Percentiles rank a stretch among this genome's conserved stretches.
phyloP scores from a whole-genome alignment of 108 stramenopile genomes.

The Thalassiosira profunda region DNA sequence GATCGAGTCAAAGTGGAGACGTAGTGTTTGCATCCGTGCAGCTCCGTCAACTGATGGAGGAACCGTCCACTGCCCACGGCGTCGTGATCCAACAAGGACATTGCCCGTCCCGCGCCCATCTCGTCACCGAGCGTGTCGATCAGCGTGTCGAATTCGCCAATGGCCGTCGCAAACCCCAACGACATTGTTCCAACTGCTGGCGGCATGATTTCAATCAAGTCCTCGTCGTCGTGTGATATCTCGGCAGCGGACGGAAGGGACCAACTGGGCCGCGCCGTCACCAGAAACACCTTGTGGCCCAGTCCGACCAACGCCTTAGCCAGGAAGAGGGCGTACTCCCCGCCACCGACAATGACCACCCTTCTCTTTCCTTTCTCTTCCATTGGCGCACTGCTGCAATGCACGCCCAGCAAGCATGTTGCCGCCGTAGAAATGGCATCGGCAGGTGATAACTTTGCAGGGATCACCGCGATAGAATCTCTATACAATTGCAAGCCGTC shows the following conservation, averaged over 20 bases:
- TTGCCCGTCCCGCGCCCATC: constrained; percentile 8
- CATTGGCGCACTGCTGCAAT: constrained; percentile 28
- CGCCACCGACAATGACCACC: constrained; percentile 64
- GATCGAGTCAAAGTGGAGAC: constrained; percentile 56
- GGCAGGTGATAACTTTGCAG: constrained; percentile 33
- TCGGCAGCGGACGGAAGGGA: neutral
- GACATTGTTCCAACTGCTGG: constrained; percentile 59
- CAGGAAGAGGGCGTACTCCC: constrained; percentile 57
- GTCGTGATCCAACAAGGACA: neutral
- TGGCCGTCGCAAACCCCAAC: constrained; percentile 53
- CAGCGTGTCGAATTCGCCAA: constrained; percentile 71
- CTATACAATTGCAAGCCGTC: constrained; percentile 17
- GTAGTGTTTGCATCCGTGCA: constrained; percentile 39
- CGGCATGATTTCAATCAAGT: constrained; percentile 41
- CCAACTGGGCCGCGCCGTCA: constrained; percentile 13
- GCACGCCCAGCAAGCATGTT: constrained; percentile 42
- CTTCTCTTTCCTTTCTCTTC: constrained; percentile 18
- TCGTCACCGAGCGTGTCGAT: constrained; percentile 70
- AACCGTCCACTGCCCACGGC: neutral
- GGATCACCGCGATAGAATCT: constrained; percentile 59
- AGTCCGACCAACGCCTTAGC: constrained; percentile 31
- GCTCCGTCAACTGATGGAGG: constrained; percentile 8
- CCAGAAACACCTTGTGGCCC: neutral
- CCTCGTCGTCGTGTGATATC: constrained; percentile 27
- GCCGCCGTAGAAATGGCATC: constrained; percentile 63